Base-by-base conservation (phyloP, 2,329 filamentous ascomycete species). In the Monosporascus sp. region DNA sequence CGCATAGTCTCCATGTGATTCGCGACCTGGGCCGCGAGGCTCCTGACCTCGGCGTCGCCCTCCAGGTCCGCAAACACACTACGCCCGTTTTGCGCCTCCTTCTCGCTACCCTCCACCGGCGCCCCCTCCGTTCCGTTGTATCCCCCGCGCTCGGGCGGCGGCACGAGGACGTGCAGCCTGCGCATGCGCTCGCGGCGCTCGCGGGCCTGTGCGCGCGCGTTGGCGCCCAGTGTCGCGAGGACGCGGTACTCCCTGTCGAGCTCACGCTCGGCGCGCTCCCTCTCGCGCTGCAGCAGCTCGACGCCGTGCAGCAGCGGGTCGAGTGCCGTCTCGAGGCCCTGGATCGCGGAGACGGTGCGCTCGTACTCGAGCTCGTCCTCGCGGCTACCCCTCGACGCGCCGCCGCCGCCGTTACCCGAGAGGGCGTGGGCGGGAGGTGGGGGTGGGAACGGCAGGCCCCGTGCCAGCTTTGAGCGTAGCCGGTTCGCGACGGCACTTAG, bases 361-460 rank as follows among this genome's bases (percentile, higher is more conserved):
- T 90, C 86, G 58, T 85, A 85, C 62, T 87, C 79, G 47, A 90
- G 81, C 63, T 87, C 83, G 27, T 77, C 73, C 45, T 79, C 80
- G 49, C 82, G 76, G 17, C 76, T 73, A 14, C 11, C 1, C 7
- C 14, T 24, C 26, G 20, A 16, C 22, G 5, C 24, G 5, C 24
- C 7, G 72, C 75, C 22, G 72, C 67, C 24, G 63, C 63, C n/a
- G 63, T 67, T 19, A 63, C 64, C 31, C 7, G 20, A 16, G 22
- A 5, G 19, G n/a, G 20, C 20, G 41, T 17, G 20, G 20, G 20
- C 14, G 14, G 41, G 14, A 22, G 43, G 3, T 34, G 79, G 75
- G 0, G 82, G 83, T 1, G 87, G 87, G 64, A 90, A 88, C n/a
- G 85, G 85, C 50, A 88, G 74, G 11, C 81, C 82, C 36, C 77